Evolutionary conservation across 306 rosid genomes (phyloP).

Genomic region (Coriaria nepalensis): DNA sequence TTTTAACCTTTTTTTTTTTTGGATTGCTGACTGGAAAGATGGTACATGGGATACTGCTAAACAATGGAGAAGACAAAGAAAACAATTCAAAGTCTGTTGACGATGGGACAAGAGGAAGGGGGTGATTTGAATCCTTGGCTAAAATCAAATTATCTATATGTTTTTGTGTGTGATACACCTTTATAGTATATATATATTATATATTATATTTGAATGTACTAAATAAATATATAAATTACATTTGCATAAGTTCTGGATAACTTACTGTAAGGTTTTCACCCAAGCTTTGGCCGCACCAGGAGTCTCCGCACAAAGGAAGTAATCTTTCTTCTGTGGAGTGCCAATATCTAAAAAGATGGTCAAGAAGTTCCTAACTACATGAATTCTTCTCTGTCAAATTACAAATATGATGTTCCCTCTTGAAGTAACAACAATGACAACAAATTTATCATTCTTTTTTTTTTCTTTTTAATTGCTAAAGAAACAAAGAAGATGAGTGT

Average conservation of each 20-base stretch:
- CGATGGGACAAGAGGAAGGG: too few species aligned
- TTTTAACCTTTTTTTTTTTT: too few species aligned
- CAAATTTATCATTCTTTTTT: neutral
- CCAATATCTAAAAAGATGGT: constrained; percentile 61
- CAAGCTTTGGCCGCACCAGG: constrained; percentile 97
- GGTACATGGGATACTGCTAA: too few species aligned
- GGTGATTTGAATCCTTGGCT: too few species aligned
- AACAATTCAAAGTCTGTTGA: too few species aligned
- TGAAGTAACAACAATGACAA: neutral
- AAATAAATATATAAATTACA: too few species aligned
- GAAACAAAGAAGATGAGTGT: constrained; percentile 3
- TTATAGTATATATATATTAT: too few species aligned
- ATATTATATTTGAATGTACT: too few species aligned
- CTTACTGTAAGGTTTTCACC: constrained; percentile 95
- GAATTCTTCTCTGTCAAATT: neutral
- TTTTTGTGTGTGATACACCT: too few species aligned
- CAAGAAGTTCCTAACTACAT: constrained; percentile 23
- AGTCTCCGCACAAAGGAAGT: constrained; percentile 97
- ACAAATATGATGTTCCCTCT: constrained; percentile 3
- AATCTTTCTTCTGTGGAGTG: constrained; percentile 93
- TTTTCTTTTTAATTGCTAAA: constrained; percentile 7
- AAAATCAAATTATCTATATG: too few species aligned
- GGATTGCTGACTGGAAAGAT: too few species aligned
- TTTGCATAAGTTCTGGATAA: constrained; percentile 6
- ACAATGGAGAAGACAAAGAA: too few species aligned